These are phyloP conservation scores for Sutorius australiensis DNA, from an alignment of 768 basidiomycete species.

Conservation along the genomic window DNA sequence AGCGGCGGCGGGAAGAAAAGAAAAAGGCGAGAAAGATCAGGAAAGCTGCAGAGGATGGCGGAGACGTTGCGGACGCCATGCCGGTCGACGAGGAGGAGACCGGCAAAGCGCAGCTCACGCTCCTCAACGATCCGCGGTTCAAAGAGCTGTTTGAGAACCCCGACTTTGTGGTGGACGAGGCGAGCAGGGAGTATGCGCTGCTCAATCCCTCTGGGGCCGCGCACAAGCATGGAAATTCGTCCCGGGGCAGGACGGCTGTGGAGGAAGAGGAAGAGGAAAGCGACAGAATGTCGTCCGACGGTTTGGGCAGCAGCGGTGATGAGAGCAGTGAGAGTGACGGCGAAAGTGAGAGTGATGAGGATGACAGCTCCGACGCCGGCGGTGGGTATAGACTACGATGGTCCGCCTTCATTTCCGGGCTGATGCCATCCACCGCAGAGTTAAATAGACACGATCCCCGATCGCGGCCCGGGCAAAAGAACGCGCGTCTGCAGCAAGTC, in stretches of 20 bases:
- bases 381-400: slow-evolving; percentile 33
- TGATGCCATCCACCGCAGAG: slow-evolving; percentile 33
- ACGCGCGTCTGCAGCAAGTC: slow-evolving; percentile 44
- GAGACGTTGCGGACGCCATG: slow-evolving; percentile 32
- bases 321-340: slow-evolving; percentile 46
- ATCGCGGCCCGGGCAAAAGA: slow-evolving; percentile 45
- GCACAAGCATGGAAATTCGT: slow-evolving; percentile 40
- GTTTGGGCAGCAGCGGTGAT: slow-evolving; percentile 40
- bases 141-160: slow-evolving; percentile 86
- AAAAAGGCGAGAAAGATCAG: slow-evolving; percentile 45
- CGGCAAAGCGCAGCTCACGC: slow-evolving; percentile 33
- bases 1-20: slow-evolving; percentile 51
- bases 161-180: slow-evolving; percentile 89
- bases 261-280: slow-evolving; percentile 89
- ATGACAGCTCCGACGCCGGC: slow-evolving; percentile 57
- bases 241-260: slow-evolving; percentile 67
- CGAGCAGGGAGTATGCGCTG: slow-evolving; percentile 81
- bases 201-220: slow-evolving; percentile 85
- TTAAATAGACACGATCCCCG: slow-evolving; percentile 57
- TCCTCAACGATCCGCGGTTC: slow-evolving; percentile 88
- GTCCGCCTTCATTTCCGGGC: slow-evolving; percentile 11
- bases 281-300: slow-evolving; percentile 61
- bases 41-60: slow-evolving; percentile 34
- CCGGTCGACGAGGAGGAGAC: slow-evolving; percentile 27
- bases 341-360: slow-evolving; percentile 35